Percentiles rank a stretch among this genome's conserved stretches.
phyloP scores from a whole-genome alignment of 1,284 basidiomycete genomes.

The Irpex sp. region DNA sequence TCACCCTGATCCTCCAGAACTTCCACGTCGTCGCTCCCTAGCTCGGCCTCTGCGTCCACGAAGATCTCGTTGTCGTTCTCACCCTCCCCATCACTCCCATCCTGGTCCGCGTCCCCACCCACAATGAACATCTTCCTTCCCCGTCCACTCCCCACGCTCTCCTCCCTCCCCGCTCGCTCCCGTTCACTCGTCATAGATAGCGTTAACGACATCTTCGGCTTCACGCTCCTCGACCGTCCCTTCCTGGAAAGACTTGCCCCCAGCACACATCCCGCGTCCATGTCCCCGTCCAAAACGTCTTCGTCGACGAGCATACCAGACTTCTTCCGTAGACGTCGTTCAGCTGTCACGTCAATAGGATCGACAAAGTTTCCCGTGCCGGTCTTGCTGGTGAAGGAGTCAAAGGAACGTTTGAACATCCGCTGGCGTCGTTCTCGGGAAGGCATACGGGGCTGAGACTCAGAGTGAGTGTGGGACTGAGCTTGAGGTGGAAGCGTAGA shows the following conservation, averaged over 20 bases:
- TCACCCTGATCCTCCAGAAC: background rate
- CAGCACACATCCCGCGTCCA: background rate
- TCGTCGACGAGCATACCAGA: background rate
- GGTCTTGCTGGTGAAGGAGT: background rate
- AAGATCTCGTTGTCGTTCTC: background rate
- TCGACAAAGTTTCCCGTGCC: too few relatives aligned
- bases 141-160: slow-evolving; percentile 5
- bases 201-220: background rate
- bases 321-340: background rate
- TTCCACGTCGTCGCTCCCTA: background rate
- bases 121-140: slow-evolving; percentile 22
- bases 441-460: too few relatives aligned
- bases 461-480: background rate
- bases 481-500: background rate
- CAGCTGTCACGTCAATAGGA: too few relatives aligned
- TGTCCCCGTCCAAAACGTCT: background rate
- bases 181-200: background rate
- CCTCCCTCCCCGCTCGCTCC: background rate
- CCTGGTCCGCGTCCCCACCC: too few relatives aligned
- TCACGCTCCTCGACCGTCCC: background rate
- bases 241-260: background rate
- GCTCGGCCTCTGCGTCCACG: slow-evolving; percentile 12
- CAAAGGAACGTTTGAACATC: background rate
- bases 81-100: background rate
- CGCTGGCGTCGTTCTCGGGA: background rate